A percentile compares a stretch with the other conserved stretches of the same genome.
Conservation (phyloP, 805 yeast species). For the Saturnispora sekii region DNA sequence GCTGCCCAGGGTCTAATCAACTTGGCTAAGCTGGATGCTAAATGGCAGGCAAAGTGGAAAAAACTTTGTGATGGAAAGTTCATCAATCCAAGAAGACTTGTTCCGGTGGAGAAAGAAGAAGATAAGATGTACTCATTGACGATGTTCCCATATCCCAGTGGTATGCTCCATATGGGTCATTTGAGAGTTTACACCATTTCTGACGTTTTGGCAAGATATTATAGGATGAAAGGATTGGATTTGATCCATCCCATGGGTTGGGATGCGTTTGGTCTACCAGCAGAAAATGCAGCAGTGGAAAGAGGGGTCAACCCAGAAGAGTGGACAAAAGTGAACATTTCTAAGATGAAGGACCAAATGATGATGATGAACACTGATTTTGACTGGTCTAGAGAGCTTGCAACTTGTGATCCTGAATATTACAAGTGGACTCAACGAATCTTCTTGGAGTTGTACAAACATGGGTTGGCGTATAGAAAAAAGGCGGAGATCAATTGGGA, state of each 20-base stretch:
- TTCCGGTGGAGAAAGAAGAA: constrained; percentile 9
- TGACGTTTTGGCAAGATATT: constrained; percentile 72
- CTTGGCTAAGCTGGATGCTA: constrained; percentile 33
- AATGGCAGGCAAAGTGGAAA: constrained; percentile 46
- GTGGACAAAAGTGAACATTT: constrained; percentile 81
- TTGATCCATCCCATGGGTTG: constrained; percentile 98
- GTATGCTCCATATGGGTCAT: constrained; percentile 88
- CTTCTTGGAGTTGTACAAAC: constrained; percentile 60
- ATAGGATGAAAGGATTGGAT: constrained; percentile 62
- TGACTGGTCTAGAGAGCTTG: constrained; percentile 87
- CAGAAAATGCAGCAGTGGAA: constrained; percentile 96
- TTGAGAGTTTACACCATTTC: constrained; percentile 85
- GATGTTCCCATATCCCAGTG: constrained; percentile 97
- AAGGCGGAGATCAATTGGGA: constrained; percentile 96
- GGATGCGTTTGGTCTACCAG: constrained; percentile 98
- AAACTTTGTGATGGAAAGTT: constrained; percentile 14
- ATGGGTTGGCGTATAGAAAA: constrained; percentile 77
- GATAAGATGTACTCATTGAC: constrained; percentile 53
- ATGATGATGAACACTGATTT: constrained; percentile 69
- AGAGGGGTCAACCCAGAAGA: constrained; percentile 63
- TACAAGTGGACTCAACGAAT: constrained; percentile 90
- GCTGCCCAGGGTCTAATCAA: constrained; percentile 14
- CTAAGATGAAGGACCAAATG: constrained; percentile 80
- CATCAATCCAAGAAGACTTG: constrained; percentile 24
- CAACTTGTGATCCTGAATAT: constrained; percentile 80